Percentiles rank a stretch among this genome's conserved stretches.
phyloP scores from a whole-genome alignment of 768 basidiomycete genomes.

The Auricularia cornea region DNA sequence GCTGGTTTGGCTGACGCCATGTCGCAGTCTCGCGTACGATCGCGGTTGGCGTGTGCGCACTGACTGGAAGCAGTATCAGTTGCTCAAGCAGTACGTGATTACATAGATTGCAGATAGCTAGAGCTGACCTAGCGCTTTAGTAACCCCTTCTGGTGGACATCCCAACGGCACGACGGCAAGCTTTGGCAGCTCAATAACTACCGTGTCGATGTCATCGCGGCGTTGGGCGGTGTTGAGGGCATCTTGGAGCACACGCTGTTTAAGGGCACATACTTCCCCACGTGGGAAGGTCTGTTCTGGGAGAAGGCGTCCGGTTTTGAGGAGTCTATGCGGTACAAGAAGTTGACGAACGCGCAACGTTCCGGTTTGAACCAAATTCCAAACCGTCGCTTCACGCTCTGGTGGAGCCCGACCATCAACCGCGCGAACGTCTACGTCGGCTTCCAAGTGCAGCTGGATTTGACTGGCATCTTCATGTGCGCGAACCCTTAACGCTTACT shows the following conservation, averaged over 20 bases:
- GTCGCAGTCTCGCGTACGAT: conserved; percentile 78
- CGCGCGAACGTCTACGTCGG: conserved; percentile 99
- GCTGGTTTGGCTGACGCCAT: conserved; percentile 4
- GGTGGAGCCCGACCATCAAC: conserved; percentile 99
- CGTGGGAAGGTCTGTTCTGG: conserved; percentile 99
- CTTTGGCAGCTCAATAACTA: conserved; percentile 98
- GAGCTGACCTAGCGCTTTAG: conserved; percentile 25
- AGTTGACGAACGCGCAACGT: conserved; percentile 95
- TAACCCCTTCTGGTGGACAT: conserved; percentile 99
- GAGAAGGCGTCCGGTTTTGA: conserved; percentile 97
- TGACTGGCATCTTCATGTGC: conserved; percentile 92
- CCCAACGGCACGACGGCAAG: conserved; percentile 92
- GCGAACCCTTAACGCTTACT: conserved; percentile 10
- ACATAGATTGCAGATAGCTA: too few relatives aligned
- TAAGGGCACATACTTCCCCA: conserved; percentile 96
- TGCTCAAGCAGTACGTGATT: conserved; percentile 79
- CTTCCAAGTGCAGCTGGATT: conserved; percentile 98
- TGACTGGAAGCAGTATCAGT: conserved; percentile 96
- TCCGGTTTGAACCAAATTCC: conserved; percentile 97
- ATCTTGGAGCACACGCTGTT: conserved; percentile 96
- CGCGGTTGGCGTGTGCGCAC: conserved; percentile 98
- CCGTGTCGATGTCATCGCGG: conserved; percentile 98
- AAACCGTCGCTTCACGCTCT: conserved; percentile 96
- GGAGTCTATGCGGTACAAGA: conserved; percentile 92
- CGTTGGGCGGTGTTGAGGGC: conserved; percentile 90